Percentiles rank a stretch among this genome's conserved stretches.
phyloP scores from a whole-genome alignment of 129 eudicot genomes.

The Escallonia rubra region DNA sequence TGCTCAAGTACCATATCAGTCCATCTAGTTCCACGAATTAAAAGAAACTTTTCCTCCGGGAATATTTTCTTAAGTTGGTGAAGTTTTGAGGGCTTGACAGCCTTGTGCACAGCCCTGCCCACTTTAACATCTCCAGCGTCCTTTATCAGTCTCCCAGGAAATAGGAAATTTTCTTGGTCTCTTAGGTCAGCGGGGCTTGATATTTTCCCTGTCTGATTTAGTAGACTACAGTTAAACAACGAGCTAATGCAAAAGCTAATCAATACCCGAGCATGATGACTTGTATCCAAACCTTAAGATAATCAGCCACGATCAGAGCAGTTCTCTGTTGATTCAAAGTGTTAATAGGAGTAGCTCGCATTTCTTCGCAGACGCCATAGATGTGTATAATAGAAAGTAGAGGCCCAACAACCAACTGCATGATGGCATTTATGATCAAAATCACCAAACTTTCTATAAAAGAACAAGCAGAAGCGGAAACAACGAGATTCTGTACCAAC shows the following conservation, averaged over 20 bases:
- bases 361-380: constrained; percentile 79
- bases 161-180: constrained; percentile 79
- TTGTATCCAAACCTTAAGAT: constrained; percentile 53
- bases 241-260: background rate
- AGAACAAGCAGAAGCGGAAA: too few relatives aligned
- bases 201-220: constrained; percentile 63
- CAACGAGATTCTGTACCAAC: too few relatives aligned
- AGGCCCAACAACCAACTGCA: constrained; percentile 87
- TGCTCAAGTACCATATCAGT: constrained; percentile 86
- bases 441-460: background rate
- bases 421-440: constrained; percentile 9
- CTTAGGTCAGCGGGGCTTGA: constrained; percentile 89
- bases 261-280: background rate
- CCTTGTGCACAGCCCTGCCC: constrained; percentile 59
- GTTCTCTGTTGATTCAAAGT: constrained; percentile 92
- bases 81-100: constrained; percentile 66
- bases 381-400: constrained; percentile 67
- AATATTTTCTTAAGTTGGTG: constrained; percentile 55
- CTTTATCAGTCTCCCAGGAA: constrained; percentile 73
- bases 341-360: constrained; percentile 92
- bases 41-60: constrained; percentile 70
- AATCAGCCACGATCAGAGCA: constrained; percentile 79
- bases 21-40: constrained; percentile 59
- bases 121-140: constrained; percentile 87
- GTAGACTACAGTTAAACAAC: background rate